Conservation (phyloP, 1,284 basidiomycete species). For the Irpex sp. region DNA sequence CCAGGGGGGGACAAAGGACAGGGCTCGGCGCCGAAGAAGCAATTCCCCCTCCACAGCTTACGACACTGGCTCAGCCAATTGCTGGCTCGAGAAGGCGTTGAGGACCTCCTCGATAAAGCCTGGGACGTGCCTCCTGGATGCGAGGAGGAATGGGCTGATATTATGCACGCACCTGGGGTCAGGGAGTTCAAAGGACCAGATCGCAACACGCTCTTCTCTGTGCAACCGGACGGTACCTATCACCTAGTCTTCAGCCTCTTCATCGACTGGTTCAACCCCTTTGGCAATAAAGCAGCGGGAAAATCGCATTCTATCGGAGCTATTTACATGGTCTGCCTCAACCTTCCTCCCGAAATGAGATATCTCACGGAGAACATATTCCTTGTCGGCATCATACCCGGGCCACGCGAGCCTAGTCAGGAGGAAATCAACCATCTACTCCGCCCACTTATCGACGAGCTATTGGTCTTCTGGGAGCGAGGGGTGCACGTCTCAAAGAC, state of each 20-base stretch:
- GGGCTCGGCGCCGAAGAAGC: not conserved
- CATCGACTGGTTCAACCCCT: conserved; percentile 26
- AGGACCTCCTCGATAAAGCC: not conserved
- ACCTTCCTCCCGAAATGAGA: conserved; percentile 22
- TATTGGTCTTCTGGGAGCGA: conserved; percentile 24
- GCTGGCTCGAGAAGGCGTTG: not conserved
- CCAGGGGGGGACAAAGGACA: not conserved
- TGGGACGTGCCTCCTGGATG: not conserved
- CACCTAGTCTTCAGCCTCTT: conserved; percentile 22
- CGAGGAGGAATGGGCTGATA: not conserved
- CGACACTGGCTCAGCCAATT: conserved; percentile 1
- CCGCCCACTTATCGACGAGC: conserved; percentile 27
- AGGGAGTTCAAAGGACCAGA: conserved; percentile 3
- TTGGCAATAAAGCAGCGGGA: conserved; percentile 21
- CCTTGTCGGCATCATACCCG: conserved; percentile 30
- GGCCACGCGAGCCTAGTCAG: conserved; percentile 28
- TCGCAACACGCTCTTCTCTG: not conserved
- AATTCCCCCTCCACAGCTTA: not conserved
- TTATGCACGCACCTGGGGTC: conserved; percentile 7
- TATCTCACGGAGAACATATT: conserved; percentile 24
- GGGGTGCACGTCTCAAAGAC: conserved; percentile 27
- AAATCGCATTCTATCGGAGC: conserved; percentile 12
- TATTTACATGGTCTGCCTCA: conserved; percentile 19
- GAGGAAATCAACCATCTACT: conserved; percentile 31
- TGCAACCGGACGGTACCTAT: not conserved